Evolutionary conservation across 1,284 basidiomycete genomes (phyloP), one percentile per base, ranked within the genome.

Genomic region (Tranzscheliella williamsii): DNA sequence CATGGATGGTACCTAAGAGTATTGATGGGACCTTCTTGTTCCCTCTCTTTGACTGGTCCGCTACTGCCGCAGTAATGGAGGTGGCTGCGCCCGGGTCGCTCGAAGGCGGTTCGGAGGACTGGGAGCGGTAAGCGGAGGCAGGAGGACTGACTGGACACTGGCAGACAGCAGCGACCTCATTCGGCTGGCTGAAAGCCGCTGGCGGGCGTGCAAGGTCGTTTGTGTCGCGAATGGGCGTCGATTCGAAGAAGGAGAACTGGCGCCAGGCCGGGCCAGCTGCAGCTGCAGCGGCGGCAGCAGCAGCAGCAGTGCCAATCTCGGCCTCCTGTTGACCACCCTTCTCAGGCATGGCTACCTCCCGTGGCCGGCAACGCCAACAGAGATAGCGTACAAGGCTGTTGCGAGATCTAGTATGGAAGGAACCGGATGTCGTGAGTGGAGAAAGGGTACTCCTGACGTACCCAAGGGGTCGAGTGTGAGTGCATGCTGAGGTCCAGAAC

Each of bases 191-290:
- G 1, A 72, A 32, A 2, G 64, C 53, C 12, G 43, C 32, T 11
- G 69, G 69, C 2, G 69, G 41, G 21, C 47, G 43, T 2, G 50
- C 47, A 47, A 68, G 68, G 45, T 72, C 69, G 34, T 58, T 44
- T 3, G 43, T 15, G 38, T 72, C 69, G n/a, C 67, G 50, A 11
- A 72, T 49, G 1, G 42, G 46, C 5, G 50, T 58, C 17, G 58
- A 40, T 18, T 72, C 69, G 47, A 66, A 72, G 48, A 72, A 72
- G 22, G 55, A 49, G 54, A 72, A 67, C 18, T 70, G 64, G 7
- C 69, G 55, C 69, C 69, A 72, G 22, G 69, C 67, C 32, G 69
- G 69, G 33, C 54, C 64, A 16, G 67, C 67, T 0, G 56, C 58
- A 5, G 63, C 49, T 9, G 55, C 44, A 2, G 61, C 51, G 9